phyloP scores from a whole-genome alignment of 23 red algal species.

The Gracilaria gracilis region DNA sequence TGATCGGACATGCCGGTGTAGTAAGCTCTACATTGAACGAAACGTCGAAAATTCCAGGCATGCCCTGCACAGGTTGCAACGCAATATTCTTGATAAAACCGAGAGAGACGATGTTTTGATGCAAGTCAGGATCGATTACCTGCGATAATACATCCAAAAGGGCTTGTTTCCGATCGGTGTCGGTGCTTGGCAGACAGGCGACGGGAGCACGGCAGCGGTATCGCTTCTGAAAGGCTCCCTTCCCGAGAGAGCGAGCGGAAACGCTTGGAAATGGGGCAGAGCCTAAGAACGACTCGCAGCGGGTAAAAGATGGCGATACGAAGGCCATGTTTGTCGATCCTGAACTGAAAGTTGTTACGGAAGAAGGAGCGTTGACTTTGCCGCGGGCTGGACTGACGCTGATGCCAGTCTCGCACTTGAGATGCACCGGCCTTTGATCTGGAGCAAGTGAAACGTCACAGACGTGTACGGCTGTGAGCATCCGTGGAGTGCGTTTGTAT shows the following conservation, averaged over 20 bases:
- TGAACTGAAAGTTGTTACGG: no score
- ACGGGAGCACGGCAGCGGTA: constrained; percentile 22
- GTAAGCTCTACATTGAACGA: constrained; percentile 95
- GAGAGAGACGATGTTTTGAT: constrained; percentile 90
- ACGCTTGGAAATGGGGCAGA: neutral
- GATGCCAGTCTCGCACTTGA: no score
- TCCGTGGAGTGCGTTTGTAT: no score
- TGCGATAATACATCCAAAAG: constrained; percentile 69
- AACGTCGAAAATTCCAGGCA: constrained; percentile 73
- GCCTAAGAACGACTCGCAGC: neutral
- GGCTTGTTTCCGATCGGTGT: constrained; percentile 59
- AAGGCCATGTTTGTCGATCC: neutral
- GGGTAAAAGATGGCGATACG: neutral
- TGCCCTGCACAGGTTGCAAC: constrained; percentile 31
- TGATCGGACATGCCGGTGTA: constrained; percentile 97
- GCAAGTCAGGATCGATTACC: constrained; percentile 95
- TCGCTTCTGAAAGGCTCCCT: neutral
- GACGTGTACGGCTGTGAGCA: neutral
- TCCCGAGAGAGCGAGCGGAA: neutral
- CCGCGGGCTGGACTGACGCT: neutral
- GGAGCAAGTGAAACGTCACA: neutral
- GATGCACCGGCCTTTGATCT: neutral
- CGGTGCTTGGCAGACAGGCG: constrained; percentile 24
- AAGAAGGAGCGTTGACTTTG: neutral
- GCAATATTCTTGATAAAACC: constrained; percentile 93